A percentile compares a stretch with the other conserved stretches of the same genome.
phyloP scores from a whole-genome alignment of 176 grass and related monocot genomes.

The Bonia amplexicaulis region DNA sequence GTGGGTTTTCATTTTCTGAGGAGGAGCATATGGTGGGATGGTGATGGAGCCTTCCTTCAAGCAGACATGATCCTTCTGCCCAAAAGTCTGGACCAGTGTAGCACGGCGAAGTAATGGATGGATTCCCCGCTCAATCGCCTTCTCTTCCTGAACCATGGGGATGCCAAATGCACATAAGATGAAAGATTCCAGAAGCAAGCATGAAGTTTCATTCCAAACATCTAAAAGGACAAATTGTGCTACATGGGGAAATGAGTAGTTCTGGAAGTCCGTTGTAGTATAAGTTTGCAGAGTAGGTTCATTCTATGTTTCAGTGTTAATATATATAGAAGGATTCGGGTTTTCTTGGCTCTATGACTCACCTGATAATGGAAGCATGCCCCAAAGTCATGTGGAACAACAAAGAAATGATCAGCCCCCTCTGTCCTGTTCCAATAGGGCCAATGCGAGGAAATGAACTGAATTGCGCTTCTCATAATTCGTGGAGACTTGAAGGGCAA shows the following conservation, averaged over 20 bases:
- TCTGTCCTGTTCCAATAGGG: slow-evolving; percentile 67
- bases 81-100: slow-evolving; percentile 60
- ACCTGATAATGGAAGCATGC: slow-evolving; percentile 70
- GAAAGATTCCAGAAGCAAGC: not conserved
- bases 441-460: slow-evolving; percentile 55
- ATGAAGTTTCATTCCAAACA: not conserved
- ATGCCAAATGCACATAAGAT: slow-evolving; percentile 11
- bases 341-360: not conserved
- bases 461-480: slow-evolving; percentile 66
- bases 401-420: slow-evolving; percentile 56
- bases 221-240: not conserved
- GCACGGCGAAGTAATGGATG: slow-evolving; percentile 62
- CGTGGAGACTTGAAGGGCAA: slow-evolving; percentile 71
- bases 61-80: slow-evolving; percentile 71
- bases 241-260: not conserved
- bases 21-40: slow-evolving; percentile 71
- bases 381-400: slow-evolving; percentile 63
- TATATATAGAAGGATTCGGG: not conserved
- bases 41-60: slow-evolving; percentile 63
- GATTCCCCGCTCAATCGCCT: slow-evolving; percentile 52
- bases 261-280: not conserved
- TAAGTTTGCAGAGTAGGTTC: not conserved
- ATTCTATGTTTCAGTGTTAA: not conserved
- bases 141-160: slow-evolving; percentile 47
- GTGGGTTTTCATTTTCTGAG: slow-evolving; percentile 65